Conservation (phyloP, 2,329 filamentous ascomycete species). For the Stemphylium vesicarium region DNA sequence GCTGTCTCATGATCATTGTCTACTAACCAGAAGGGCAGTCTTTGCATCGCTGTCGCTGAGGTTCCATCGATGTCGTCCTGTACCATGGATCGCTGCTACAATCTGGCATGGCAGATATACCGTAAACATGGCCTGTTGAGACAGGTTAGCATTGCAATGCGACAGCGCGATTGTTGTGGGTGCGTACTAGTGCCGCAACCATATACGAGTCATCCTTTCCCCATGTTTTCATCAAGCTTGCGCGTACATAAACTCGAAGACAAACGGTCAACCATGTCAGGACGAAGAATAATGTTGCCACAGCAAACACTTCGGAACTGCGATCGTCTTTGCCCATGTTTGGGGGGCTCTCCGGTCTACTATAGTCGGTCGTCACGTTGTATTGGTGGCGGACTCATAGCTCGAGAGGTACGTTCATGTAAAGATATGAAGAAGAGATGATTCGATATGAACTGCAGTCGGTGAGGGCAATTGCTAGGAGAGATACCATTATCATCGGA, state of each 20-base stretch:
- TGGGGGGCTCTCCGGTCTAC: not conserved
- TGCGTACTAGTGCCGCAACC: conserved; percentile 44
- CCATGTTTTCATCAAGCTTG: conserved; percentile 46
- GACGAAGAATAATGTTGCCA: conserved; percentile 48
- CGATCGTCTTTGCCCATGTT: conserved; percentile 22
- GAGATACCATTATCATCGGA: not conserved
- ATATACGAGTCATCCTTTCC: conserved; percentile 52
- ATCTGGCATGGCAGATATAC: conserved; percentile 51
- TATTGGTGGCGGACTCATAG: conserved; percentile 1
- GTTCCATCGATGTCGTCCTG: conserved; percentile 47
- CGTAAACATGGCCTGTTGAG: conserved; percentile 45
- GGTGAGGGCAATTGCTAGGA: not conserved
- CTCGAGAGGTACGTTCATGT: not conserved
- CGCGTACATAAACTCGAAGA: conserved; percentile 49
- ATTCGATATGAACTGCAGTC: not conserved
- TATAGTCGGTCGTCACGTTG: not conserved
- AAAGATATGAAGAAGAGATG: not conserved
- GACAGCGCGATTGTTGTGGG: not conserved
- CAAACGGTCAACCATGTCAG: conserved; percentile 48
- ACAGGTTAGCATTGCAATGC: conserved; percentile 1
- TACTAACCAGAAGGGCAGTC: conserved; percentile 38
- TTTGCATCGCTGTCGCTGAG: conserved; percentile 38
- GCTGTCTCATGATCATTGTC: not conserved
- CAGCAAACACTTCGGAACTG: conserved; percentile 30
- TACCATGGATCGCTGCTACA: conserved; percentile 49